Evolutionary conservation across 441 rosid genomes (phyloP).

Genomic region (Populus hybrid): DNA sequence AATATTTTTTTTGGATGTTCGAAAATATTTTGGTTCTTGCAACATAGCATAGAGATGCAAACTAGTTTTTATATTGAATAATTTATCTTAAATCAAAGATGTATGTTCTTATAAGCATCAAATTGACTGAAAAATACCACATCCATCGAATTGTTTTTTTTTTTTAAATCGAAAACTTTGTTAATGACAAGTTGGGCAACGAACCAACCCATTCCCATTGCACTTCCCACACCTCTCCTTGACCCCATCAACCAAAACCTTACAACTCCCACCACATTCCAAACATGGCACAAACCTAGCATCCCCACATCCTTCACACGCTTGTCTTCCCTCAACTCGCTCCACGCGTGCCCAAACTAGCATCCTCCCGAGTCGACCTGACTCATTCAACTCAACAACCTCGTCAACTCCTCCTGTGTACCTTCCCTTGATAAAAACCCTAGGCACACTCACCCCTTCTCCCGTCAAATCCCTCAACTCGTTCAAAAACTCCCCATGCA

Average conservation of each 20-base stretch:
- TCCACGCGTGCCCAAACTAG: slow-evolving; percentile 55
- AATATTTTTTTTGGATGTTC: too few relatives aligned
- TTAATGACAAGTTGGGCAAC: slow-evolving; percentile 61
- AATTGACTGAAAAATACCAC: background rate
- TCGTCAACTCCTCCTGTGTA: slow-evolving; percentile 76
- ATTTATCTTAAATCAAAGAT: too few relatives aligned
- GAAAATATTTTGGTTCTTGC: too few relatives aligned
- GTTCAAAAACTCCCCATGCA: slow-evolving; percentile 59
- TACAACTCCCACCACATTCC: slow-evolving; percentile 82
- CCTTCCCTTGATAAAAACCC: slow-evolving; percentile 80
- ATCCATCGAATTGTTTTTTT: too few relatives aligned
- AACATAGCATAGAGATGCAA: too few relatives aligned
- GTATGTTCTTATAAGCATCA: too few relatives aligned
- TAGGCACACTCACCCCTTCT: slow-evolving; percentile 55
- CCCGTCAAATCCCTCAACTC: slow-evolving; percentile 60
- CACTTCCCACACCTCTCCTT: slow-evolving; percentile 64
- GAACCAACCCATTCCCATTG: slow-evolving; percentile 78
- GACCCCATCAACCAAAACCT: slow-evolving; percentile 47
- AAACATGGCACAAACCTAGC: slow-evolving; percentile 77
- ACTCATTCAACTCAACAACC: slow-evolving; percentile 58
- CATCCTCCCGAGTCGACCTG: slow-evolving; percentile 60
- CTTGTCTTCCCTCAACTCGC: slow-evolving; percentile 57
- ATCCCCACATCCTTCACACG: slow-evolving; percentile 85
- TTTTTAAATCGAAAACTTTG: background rate
- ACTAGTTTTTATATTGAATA: too few relatives aligned